These are phyloP conservation scores for Hysterium pulicare DNA, from an alignment of 2,329 filamentous ascomycete genomes.

Conservation along the genomic window DNA sequence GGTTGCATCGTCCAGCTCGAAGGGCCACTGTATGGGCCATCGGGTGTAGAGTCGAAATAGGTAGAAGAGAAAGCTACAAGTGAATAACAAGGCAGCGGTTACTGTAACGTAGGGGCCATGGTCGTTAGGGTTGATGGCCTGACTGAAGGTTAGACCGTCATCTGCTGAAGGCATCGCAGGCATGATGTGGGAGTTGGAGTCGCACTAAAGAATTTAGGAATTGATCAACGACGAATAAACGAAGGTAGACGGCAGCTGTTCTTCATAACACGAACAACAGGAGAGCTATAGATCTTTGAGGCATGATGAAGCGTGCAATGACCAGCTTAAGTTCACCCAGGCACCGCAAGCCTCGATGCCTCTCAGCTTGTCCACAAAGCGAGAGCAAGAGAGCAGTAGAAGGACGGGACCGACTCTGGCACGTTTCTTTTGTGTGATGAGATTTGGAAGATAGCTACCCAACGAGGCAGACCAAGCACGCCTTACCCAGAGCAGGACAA, in stretches of 20 bases:
- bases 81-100: not conserved
- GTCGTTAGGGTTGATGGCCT: not conserved
- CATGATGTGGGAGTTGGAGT: not conserved
- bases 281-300: not conserved
- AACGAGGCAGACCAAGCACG: too few species aligned
- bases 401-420: too few species aligned
- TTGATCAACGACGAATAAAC: not conserved
- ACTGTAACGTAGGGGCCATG: conserved; percentile 5
- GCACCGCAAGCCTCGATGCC: too few species aligned
- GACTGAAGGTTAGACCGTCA: conserved; percentile 1
- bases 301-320: not conserved
- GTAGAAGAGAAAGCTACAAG: conserved; percentile 1
- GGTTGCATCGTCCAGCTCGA: conserved; percentile 4
- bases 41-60: conserved; percentile 2
- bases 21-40: conserved; percentile 2
- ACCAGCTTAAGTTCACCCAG: not conserved
- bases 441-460: too few species aligned
- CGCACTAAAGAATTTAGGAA: not conserved
- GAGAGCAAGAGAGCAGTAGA: too few species aligned
- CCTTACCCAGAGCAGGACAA: too few species aligned
- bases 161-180: not conserved
- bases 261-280: not conserved
- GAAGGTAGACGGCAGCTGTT: not conserved
- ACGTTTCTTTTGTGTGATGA: too few species aligned
- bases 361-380: too few species aligned